phyloP scores from a whole-genome alignment of 495 filamentous ascomycete genomes.

The Lasiosphaeria miniovina region DNA sequence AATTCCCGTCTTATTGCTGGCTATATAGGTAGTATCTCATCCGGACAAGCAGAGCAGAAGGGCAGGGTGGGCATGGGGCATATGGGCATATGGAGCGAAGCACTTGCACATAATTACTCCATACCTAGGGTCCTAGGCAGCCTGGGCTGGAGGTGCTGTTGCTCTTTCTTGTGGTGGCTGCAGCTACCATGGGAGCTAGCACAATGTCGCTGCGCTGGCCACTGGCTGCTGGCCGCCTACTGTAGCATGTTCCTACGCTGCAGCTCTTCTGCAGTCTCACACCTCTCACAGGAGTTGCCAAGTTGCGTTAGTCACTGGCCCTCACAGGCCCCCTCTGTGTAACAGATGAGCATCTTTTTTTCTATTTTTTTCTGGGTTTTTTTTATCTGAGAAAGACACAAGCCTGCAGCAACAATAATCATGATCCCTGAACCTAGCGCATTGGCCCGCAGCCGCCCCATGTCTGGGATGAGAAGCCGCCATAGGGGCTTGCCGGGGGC shows the following conservation, averaged over 20 bases:
- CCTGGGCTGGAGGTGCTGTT: no score
- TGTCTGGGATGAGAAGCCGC: slow-evolving; percentile 18
- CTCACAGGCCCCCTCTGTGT: no score
- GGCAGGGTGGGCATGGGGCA: no score
- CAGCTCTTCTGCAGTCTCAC: neutral
- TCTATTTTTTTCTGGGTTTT: neutral
- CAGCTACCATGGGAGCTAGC: no score
- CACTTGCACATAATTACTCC: no score
- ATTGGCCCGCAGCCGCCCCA: slow-evolving; percentile 26
- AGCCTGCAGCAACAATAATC: neutral
- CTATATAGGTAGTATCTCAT: no score
- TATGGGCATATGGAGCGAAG: no score
- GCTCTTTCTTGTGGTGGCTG: no score
- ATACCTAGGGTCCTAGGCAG: no score
- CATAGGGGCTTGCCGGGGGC: slow-evolving; percentile 23
- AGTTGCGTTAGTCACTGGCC: neutral
- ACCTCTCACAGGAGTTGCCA: neutral
- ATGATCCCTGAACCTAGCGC: slow-evolving; percentile 18
- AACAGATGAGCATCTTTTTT: no score
- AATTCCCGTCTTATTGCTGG: no score
- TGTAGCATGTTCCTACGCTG: neutral
- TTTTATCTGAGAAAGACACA: neutral
- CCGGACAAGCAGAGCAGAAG: no score
- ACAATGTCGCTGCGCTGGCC: neutral
- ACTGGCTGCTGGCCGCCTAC: neutral